These are phyloP conservation scores for Rhodosorus marinus DNA, from an alignment of 23 red algal species.

Conservation along the genomic window DNA sequence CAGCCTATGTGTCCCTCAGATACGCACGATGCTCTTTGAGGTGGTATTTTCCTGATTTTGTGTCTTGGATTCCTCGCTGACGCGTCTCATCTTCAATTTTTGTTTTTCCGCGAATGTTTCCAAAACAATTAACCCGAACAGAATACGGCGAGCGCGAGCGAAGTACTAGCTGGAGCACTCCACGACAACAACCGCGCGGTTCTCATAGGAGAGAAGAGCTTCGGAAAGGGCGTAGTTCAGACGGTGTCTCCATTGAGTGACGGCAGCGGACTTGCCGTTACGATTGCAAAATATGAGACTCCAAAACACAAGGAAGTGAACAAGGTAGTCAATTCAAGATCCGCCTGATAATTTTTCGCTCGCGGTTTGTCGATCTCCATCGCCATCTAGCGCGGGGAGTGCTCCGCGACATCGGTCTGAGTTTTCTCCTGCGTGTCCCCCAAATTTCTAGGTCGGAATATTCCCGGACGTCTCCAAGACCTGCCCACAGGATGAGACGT, in stretches of 20 bases:
- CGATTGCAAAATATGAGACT: slow-evolving; percentile 75
- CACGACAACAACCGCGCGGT: slow-evolving; percentile 55
- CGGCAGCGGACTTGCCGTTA: slow-evolving; percentile 75
- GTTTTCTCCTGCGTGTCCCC: no score
- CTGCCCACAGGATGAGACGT: no score
- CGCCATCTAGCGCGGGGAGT: no score
- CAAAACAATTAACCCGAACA: no score
- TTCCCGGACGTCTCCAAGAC: no score
- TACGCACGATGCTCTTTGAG: background rate
- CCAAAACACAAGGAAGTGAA: slow-evolving; percentile 78
- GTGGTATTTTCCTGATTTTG: background rate
- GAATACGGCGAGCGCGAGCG: slow-evolving; percentile 83
- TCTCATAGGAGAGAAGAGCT: slow-evolving; percentile 58
- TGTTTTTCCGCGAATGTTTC: background rate
- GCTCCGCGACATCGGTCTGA: no score
- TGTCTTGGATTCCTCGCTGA: background rate
- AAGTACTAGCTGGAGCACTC: slow-evolving; percentile 77
- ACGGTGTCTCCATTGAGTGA: slow-evolving; percentile 63
- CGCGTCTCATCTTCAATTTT: background rate
- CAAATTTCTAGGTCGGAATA: no score
- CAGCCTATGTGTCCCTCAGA: no score
- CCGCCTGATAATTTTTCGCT: no score
- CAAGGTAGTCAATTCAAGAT: slow-evolving; percentile 81
- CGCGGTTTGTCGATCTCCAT: no score
- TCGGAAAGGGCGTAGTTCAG: slow-evolving; percentile 98